Evolutionary conservation across 2,329 filamentous ascomycete genomes (phyloP).

Genomic region (Meredithiella fracta): DNA sequence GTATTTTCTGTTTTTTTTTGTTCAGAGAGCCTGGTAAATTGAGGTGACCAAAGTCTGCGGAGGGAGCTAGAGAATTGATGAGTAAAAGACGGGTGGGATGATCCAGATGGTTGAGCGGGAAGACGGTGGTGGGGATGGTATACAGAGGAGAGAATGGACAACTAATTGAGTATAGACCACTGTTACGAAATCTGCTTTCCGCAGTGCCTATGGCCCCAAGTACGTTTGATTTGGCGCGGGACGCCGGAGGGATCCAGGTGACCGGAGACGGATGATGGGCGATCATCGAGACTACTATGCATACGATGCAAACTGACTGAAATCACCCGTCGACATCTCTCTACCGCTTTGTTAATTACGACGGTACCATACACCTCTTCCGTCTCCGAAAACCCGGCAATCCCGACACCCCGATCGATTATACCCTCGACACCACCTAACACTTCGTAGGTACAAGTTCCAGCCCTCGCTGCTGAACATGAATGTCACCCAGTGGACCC

Average conservation of each 20-base stretch:
- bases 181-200: constrained; percentile 27
- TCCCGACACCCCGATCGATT: not conserved
- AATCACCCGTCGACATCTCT: not conserved
- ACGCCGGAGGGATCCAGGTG: too few relatives aligned
- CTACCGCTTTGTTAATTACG: too few relatives aligned
- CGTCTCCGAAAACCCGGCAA: too few relatives aligned
- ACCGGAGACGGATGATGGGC: not conserved
- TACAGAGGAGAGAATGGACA: not conserved
- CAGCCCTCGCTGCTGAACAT: constrained; percentile 39
- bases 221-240: constrained; percentile 24
- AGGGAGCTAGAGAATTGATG: too few relatives aligned
- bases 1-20: not conserved
- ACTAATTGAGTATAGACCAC: constrained; percentile 7
- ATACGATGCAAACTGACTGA: too few relatives aligned
- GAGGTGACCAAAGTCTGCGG: too few relatives aligned
- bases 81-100: not conserved
- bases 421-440: not conserved
- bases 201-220: constrained; percentile 50
- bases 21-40: too few relatives aligned
- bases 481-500: constrained; percentile 30
- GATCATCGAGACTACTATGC: too few relatives aligned
- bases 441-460: constrained; percentile 36
- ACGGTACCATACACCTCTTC: too few relatives aligned
- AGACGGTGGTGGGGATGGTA: not conserved
- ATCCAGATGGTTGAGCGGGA: too few relatives aligned